Conservation (phyloP, 768 basidiomycete species). For the Mycena leptocephala region DNA sequence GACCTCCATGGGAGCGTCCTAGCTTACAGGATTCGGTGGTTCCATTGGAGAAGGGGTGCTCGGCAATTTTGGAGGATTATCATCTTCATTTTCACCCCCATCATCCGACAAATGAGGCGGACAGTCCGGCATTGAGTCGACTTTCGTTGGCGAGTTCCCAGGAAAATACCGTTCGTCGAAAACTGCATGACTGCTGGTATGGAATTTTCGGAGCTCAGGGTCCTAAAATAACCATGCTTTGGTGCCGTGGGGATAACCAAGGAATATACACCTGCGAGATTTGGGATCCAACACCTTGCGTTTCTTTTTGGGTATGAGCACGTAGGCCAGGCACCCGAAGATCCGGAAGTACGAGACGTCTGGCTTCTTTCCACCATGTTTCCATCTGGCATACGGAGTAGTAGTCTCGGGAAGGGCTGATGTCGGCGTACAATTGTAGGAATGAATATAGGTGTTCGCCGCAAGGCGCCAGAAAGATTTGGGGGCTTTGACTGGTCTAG, state of each 20-base stretch:
- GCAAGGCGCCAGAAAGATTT: slow-evolving; percentile 43
- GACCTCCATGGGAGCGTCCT: no score
- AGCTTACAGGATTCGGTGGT: no score
- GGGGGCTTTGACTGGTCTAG: slow-evolving; percentile 37
- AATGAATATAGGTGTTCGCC: slow-evolving; percentile 38
- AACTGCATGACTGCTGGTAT: slow-evolving; percentile 36
- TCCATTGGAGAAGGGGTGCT: no score
- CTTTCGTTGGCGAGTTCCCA: slow-evolving; percentile 18
- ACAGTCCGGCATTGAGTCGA: no score
- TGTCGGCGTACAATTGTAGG: slow-evolving; percentile 42
- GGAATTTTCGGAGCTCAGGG: slow-evolving; percentile 16
- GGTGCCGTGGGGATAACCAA: no score
- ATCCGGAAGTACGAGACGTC: no score
- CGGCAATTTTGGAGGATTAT: no score
- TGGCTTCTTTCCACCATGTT: slow-evolving; percentile 36
- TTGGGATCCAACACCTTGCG: slow-evolving; percentile 36
- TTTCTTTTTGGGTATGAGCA: slow-evolving; percentile 44
- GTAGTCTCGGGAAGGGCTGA: slow-evolving; percentile 29
- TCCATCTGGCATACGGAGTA: slow-evolving; percentile 44
- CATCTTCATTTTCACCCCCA: no score
- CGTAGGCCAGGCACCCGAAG: slow-evolving; percentile 47
- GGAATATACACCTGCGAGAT: slow-evolving; percentile 30
- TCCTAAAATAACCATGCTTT: slow-evolving; percentile 47
- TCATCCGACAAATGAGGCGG: no score
- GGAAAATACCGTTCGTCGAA: slow-evolving; percentile 48